Evolutionary conservation across 805 yeast genomes (phyloP), one percentile per base, ranked within the genome.

Genomic region (baker's yeast (Saccharomyces cerevisiae)): DNA sequence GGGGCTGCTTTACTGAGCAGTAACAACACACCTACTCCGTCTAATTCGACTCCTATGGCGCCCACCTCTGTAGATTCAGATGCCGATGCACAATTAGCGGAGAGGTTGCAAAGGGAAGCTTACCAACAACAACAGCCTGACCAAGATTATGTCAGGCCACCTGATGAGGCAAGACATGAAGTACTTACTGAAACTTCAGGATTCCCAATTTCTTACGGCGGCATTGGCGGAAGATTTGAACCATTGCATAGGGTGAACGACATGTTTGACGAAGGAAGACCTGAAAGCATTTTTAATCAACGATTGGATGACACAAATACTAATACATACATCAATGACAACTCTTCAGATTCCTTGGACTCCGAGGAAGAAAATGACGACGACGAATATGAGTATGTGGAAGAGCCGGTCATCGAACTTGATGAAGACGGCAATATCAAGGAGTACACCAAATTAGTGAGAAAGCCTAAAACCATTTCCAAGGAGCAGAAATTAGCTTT

Each of bases 101-200:
- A 79, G 54, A 70, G 81, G 55, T 67, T 86, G 50, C 92, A 85
- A 60, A 75, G 76, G 52, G 87, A 86, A 59, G 81, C 85, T 26
- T 84, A 84, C 58, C 72, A 67, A 41, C 70, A 68, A 10, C 60
- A 59, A 54, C 60, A 60, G 41, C 57, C 55, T 2, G 69, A 63
- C n/a, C 73, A 71, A 30, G 75, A 69, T 29, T 79, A 76, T 30
- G 87, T 90, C 0, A 81, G 97, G 58, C 82, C 89, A 30, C 91
- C 91, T 41, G 85, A 88, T 50, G 85, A 82, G 63, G 87, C 89
- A 1, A 58, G 69, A 28, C 71, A 67, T 57, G 97, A 90, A 62
- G 85, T 92, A 2, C 72, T 88, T 53, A 82, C 87, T 1, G 71
- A 66, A 14, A 63, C 66, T 1, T 64, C 61, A 51, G 62, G 67